A percentile compares a stretch with the other conserved stretches of the same genome.
phyloP scores from a whole-genome alignment of 176 grass and related monocot species.

The Carex pumila region DNA sequence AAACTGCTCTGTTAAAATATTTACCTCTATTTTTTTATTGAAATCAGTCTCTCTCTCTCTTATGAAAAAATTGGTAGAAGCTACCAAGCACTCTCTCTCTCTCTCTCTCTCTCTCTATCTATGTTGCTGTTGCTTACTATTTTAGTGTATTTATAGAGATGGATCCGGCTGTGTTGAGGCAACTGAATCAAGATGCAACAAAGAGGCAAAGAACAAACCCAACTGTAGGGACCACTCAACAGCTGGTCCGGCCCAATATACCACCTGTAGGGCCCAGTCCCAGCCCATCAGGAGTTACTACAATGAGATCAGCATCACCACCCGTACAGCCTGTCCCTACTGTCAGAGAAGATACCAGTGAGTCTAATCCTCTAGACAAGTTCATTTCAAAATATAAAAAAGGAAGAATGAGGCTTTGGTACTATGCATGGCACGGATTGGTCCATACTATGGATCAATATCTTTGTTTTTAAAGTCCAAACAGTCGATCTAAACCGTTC shows the following conservation, averaged over 20 bases:
- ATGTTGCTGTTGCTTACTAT: neutral
- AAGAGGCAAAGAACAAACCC: neutral
- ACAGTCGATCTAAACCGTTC: too few relatives aligned
- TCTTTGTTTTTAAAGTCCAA: too few relatives aligned
- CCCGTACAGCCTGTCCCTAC: neutral
- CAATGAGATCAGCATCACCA: neutral
- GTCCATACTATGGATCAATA: too few relatives aligned
- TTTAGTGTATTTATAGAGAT: neutral
- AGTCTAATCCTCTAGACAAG: neutral
- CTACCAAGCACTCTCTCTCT: neutral
- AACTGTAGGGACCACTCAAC: neutral
- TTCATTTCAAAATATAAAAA: neutral
- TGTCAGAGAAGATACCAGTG: slow-evolving; percentile 3
- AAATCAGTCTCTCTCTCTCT: neutral
- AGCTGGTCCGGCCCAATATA: neutral
- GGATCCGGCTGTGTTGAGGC: slow-evolving; percentile 1
- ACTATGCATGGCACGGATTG: too few relatives aligned
- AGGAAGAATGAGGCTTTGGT: too few relatives aligned
- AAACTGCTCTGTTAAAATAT: too few relatives aligned
- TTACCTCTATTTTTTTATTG: neutral
- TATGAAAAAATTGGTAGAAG: too few relatives aligned
- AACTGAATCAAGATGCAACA: slow-evolving; percentile 7
- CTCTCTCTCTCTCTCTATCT: neutral
- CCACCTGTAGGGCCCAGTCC: neutral
- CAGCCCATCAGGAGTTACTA: neutral